Percentiles rank a stretch among this genome's conserved stretches.
Evolutionary conservation across 2,329 filamentous ascomycete genomes (phyloP).

Genomic region (Colletotrichum spinosum): DNA sequence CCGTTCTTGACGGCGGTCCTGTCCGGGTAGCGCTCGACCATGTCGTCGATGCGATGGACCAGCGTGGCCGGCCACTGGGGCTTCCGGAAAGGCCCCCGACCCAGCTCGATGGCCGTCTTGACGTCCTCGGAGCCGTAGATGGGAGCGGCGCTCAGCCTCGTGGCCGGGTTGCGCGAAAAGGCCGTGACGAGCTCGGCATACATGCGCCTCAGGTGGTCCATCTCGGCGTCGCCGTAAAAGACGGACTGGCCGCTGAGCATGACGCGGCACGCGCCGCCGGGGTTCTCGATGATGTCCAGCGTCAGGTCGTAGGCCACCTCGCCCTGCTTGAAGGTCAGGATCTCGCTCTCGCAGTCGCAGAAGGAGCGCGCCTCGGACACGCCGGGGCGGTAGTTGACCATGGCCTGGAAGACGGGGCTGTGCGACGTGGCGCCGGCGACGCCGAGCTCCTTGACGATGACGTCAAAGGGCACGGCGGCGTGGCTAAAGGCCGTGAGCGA

Average conservation of each 20-base stretch:
- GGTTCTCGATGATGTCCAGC: slow-evolving; percentile 8
- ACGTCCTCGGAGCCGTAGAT: no score
- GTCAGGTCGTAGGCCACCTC: slow-evolving; percentile 7
- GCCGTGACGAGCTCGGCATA: not conserved
- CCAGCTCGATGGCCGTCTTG: no score
- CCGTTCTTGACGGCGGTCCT: not conserved
- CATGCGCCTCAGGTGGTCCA: not conserved
- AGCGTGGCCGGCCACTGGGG: not conserved
- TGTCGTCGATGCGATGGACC: not conserved
- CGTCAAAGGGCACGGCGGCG: slow-evolving; percentile 60
- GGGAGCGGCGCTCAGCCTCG: not conserved
- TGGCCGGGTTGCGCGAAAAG: slow-evolving; percentile 1
- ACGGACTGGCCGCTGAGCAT: not conserved
- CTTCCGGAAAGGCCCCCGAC: not conserved
- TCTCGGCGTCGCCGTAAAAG: slow-evolving; percentile 5
- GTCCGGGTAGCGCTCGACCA: not conserved
- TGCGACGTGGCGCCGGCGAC: slow-evolving; percentile 51
- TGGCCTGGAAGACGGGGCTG: slow-evolving; percentile 62
- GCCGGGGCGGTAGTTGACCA: slow-evolving; percentile 47
- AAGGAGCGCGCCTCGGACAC: slow-evolving; percentile 12
- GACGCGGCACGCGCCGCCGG: not conserved
- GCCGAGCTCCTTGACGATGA: slow-evolving; percentile 56
- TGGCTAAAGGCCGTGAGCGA: slow-evolving; percentile 52
- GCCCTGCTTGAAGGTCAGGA: not conserved
- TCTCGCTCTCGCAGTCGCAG: not conserved